phyloP scores from a whole-genome alignment of 1,139 yeast genomes.

The Blastobotrys elegans region DNA sequence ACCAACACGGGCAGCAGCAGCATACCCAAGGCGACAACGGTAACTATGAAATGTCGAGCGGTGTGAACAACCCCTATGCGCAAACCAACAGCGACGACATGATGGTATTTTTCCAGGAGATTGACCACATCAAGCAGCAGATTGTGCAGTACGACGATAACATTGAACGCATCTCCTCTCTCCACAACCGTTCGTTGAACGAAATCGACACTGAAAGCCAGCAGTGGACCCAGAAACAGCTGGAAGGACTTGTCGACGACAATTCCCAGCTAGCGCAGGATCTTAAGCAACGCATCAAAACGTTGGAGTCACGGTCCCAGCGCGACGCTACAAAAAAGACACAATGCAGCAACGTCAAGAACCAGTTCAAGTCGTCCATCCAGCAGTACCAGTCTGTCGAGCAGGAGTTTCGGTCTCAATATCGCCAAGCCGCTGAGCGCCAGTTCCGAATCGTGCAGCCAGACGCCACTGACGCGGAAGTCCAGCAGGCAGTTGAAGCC shows the following conservation, averaged over 20 bases:
- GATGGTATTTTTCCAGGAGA: constrained; percentile 74
- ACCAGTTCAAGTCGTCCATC: constrained; percentile 77
- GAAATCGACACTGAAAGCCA: constrained; percentile 77
- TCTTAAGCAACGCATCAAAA: constrained; percentile 71
- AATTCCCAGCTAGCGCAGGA: constrained; percentile 72
- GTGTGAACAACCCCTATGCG: constrained; percentile 18
- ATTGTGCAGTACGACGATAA: constrained; percentile 75
- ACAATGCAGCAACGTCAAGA: constrained; percentile 87
- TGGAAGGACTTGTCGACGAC: constrained; percentile 72
- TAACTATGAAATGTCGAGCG: constrained; percentile 23
- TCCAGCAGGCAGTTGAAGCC: constrained; percentile 77
- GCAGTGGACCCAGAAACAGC: constrained; percentile 64
- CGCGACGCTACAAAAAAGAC: constrained; percentile 73
- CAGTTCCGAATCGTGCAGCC: constrained; percentile 93
- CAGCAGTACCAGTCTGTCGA: constrained; percentile 85
- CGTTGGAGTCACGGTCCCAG: constrained; percentile 66
- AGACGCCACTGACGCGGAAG: constrained; percentile 82
- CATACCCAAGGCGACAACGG: no score
- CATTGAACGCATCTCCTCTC: constrained; percentile 70
- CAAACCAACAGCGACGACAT: constrained; percentile 44
- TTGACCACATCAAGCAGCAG: constrained; percentile 75
- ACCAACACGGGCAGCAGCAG: no score
- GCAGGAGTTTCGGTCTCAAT: constrained; percentile 78
- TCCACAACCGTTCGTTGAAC: constrained; percentile 77
- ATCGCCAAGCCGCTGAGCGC: constrained; percentile 84